A percentile compares a stretch with the other conserved stretches of the same genome.
phyloP scores from a whole-genome alignment of 305 asterid genomes.

The Solanum hybrid region DNA sequence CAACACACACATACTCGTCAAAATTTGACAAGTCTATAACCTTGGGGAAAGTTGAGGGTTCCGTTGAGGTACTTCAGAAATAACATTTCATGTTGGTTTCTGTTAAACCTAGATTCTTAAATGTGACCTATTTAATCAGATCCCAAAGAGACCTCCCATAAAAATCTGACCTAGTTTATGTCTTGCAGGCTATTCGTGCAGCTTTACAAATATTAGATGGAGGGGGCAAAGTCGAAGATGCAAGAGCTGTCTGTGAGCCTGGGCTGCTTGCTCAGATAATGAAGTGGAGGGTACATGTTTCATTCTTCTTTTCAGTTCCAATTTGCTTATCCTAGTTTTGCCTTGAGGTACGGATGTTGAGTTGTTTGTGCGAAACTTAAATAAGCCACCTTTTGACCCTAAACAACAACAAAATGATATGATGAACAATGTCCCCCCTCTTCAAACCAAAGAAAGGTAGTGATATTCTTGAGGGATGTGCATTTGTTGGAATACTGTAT shows the following conservation, averaged over 20 bases:
- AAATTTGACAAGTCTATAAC: conserved; percentile 45
- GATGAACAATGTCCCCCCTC: neutral
- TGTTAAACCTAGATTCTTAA: neutral
- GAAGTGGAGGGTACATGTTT: conserved; percentile 57
- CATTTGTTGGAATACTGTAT: neutral
- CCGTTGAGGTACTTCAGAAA: conserved; percentile 49
- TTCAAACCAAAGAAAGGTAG: neutral
- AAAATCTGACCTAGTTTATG: conserved; percentile 3
- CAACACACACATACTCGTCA: conserved; percentile 35
- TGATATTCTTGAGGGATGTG: neutral
- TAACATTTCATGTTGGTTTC: conserved; percentile 2
- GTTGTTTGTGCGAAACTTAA: neutral
- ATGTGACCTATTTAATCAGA: neutral
- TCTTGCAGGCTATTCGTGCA: conserved; percentile 58
- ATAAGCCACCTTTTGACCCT: neutral
- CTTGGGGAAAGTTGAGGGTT: conserved; percentile 69
- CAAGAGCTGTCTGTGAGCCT: conserved; percentile 69
- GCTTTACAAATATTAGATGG: conserved; percentile 57
- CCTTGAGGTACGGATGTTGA: neutral
- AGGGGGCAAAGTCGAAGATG: conserved; percentile 72
- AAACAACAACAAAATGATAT: neutral
- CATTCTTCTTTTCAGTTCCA: neutral
- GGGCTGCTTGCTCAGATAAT: conserved; percentile 54
- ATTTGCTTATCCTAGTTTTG: neutral
- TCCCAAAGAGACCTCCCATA: neutral